phyloP scores from a whole-genome alignment of 257 asterid species.

The Fraxinus quadrangulata region DNA sequence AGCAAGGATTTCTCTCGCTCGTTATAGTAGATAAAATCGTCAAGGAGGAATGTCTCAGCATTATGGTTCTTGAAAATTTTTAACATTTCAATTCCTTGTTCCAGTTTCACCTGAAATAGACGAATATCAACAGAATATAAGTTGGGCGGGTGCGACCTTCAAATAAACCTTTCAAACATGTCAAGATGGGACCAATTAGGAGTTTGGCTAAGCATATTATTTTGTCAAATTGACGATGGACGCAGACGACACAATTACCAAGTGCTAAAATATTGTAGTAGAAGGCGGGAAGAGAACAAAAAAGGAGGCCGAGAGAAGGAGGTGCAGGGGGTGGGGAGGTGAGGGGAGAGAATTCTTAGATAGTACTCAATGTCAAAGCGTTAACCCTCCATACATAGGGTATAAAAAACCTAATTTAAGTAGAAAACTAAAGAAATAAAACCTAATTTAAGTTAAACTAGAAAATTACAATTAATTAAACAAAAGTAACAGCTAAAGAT shows the following conservation, averaged over 20 bases:
- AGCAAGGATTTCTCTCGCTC: conserved; percentile 76
- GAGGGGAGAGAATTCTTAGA: not conserved
- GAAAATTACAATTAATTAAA: not conserved
- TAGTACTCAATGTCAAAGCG: not conserved
- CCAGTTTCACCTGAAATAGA: conserved; percentile 75
- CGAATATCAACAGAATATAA: conserved; percentile 17
- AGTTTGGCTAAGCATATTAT: not conserved
- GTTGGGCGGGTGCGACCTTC: conserved; percentile 9
- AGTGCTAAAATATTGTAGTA: not conserved
- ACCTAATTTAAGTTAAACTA: not conserved
- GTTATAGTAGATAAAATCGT: conserved; percentile 84
- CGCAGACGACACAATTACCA: not conserved
- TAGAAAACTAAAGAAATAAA: not conserved
- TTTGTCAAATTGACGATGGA: not conserved
- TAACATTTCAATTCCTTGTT: conserved; percentile 87
- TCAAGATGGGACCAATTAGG: not conserved
- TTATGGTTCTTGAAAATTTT: conserved; percentile 81
- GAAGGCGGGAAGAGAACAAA: not conserved
- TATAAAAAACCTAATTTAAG: not conserved
- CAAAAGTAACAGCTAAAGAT: not conserved
- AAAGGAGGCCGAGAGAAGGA: not conserved
- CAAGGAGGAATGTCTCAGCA: conserved; percentile 85
- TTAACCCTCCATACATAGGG: not conserved
- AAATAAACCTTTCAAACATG: not conserved
- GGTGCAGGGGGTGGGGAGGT: no score